These are phyloP conservation scores for Leucosporidium scottii DNA, from an alignment of 768 basidiomycete genomes.

Conservation along the genomic window DNA sequence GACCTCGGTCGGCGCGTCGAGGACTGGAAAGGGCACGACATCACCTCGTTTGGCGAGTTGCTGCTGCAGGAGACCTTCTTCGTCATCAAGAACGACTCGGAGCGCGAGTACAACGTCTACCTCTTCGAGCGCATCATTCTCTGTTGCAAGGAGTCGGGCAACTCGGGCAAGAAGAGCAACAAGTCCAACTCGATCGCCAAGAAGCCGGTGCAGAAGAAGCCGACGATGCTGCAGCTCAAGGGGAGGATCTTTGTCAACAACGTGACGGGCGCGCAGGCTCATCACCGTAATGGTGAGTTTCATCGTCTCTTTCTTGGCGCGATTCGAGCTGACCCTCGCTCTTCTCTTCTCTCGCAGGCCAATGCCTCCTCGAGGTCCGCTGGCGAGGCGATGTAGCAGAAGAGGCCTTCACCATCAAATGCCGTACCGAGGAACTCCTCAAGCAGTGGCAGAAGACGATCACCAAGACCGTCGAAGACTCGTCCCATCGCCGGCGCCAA, in stretches of 20 bases:
- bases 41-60: slow-evolving; percentile 87
- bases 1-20: slow-evolving; percentile 79
- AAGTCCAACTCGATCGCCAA: slow-evolving; percentile 87
- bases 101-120: slow-evolving; percentile 97
- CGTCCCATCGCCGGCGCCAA: slow-evolving; percentile 17
- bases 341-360: slow-evolving; percentile 46
- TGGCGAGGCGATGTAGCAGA: slow-evolving; percentile 91
- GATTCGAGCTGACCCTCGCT: slow-evolving; percentile 23
- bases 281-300: slow-evolving; percentile 54
- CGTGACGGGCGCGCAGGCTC: slow-evolving; percentile 71
- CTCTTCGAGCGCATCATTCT: slow-evolving; percentile 97
- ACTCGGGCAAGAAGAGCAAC: slow-evolving; percentile 57
- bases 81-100: slow-evolving; percentile 91
- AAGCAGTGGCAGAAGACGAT: slow-evolving; percentile 86
- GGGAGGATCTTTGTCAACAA: slow-evolving; percentile 97
- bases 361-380: slow-evolving; percentile 78
- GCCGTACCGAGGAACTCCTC: slow-evolving; percentile 84
- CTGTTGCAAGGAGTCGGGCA: slow-evolving; percentile 88
- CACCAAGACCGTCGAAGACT: slow-evolving; percentile 69
- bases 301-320: slow-evolving; percentile 21
- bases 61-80: slow-evolving; percentile 90
- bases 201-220: slow-evolving; percentile 54
- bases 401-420: slow-evolving; percentile 89
- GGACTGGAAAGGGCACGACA: slow-evolving; percentile 98
- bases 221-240: slow-evolving; percentile 66